phyloP scores from a whole-genome alignment of 768 basidiomycete genomes.

The Mycena filopes region DNA sequence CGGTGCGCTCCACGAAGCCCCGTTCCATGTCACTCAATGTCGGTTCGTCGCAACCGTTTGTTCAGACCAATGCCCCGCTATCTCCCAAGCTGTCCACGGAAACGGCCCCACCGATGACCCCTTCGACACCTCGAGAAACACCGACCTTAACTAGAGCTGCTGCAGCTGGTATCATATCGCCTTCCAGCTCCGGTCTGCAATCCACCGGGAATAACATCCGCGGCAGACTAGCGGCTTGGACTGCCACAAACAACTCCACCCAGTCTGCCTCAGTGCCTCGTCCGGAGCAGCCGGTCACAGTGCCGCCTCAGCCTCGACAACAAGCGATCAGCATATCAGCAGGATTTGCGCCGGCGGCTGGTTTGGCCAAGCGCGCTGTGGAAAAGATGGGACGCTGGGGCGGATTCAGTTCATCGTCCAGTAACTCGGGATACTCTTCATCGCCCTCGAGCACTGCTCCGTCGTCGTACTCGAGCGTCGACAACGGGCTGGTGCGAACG shows the following conservation, averaged over 20 bases:
- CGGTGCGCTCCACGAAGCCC: constrained; percentile 61
- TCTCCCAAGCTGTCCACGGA: constrained; percentile 46
- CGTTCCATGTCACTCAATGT: constrained; percentile 75
- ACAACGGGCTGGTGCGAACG: constrained; percentile 48
- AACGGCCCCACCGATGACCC: constrained; percentile 38
- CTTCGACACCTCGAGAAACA: constrained; percentile 46
- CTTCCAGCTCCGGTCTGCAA: constrained; percentile 45
- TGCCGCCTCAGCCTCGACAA: constrained; percentile 53
- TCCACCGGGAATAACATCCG: constrained; percentile 56
- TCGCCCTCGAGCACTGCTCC: constrained; percentile 57
- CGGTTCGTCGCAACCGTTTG: constrained; percentile 47
- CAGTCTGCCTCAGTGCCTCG: constrained; percentile 31
- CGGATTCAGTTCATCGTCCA: constrained; percentile 52
- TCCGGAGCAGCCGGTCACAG: constrained; percentile 32
- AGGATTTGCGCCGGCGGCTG: constrained; percentile 76
- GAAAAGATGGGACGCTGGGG: constrained; percentile 81
- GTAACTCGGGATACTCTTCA: constrained; percentile 57
- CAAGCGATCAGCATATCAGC: constrained; percentile 81
- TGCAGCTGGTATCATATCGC: constrained; percentile 54
- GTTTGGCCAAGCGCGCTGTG: constrained; percentile 79
- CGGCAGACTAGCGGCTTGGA: constrained; percentile 61
- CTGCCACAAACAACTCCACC: constrained; percentile 40
- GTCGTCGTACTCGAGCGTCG: constrained; percentile 49
- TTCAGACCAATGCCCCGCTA: constrained; percentile 45
- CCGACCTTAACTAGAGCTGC: constrained; percentile 54